Base-by-base conservation (phyloP, 2,329 filamentous ascomycete species). In the Neoascochyta sp. region DNA sequence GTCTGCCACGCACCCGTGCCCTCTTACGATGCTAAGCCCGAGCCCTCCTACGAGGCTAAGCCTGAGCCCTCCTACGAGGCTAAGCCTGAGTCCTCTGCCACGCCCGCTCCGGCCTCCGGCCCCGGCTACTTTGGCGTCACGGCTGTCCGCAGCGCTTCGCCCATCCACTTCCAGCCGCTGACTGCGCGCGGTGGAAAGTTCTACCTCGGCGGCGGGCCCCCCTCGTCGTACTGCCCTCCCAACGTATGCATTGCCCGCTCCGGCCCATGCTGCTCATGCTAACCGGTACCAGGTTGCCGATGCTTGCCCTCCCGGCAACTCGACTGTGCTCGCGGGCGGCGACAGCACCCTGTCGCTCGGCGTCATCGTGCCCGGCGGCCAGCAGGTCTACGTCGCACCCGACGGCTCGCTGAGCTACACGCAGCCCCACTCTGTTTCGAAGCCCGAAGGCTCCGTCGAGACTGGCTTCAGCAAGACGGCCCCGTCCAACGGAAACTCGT, bases 341-440 rank as follows among this genome's bases (percentile, higher is more conserved):
- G 30, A 54, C 16, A 21, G 22, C 2, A 50, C 40, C 8, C 51
- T 61, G 4, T 33, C 36, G n/a, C 26, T 75, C 50, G 59, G 64
- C 18, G 70, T 76, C 17, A 52, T 68, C 16, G 79, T 81, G 4
- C 78, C 79, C 4, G 79, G 79, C 16, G 80, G 80, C 15, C 79
- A 84, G 47, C 60, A 68, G 34, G 57, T 81, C 45, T 83, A 76
- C 55, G 67, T 83, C 34, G 64, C 61, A 3, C 64, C 70, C 3
- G 57, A 67, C 15, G 80, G 79, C 5, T 63, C 68, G 7, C 55
- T 83, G 34, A 64, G 67, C 32, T 83, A 75, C 62, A 76, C 76
- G 1, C 40, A 49, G 12, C 67, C 78, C 0, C 76, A 81, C 61
- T 78, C 75, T 0, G 60, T 57, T 3, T 61, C 49, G 33, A 70